These are phyloP conservation scores for Cardiospermum halicacabum DNA, from an alignment of 345 rosid genomes.

Conservation along the genomic window DNA sequence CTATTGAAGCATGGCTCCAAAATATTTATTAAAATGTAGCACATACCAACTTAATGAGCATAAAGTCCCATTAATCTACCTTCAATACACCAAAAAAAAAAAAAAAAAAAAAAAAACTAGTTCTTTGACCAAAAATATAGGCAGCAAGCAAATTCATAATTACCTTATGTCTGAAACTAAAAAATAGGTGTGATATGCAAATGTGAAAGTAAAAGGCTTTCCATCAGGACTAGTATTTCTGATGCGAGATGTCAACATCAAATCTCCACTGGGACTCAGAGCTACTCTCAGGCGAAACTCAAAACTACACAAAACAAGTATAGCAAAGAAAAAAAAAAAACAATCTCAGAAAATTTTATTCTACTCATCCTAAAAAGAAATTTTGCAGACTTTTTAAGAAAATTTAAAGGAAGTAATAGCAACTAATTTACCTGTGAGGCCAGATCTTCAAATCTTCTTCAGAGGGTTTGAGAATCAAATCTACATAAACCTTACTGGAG, in stretches of 20 bases:
- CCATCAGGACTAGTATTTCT: slow-evolving; percentile 81
- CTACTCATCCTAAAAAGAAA: not conserved
- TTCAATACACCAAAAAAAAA: no score
- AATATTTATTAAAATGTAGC: no score
- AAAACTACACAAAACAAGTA: slow-evolving; percentile 42
- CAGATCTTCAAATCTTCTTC: slow-evolving; percentile 83
- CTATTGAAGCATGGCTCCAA: no score
- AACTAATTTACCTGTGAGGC: slow-evolving; percentile 65
- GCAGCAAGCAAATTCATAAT: slow-evolving; percentile 8
- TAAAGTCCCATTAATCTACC: no score
- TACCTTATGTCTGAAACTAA: slow-evolving; percentile 96
- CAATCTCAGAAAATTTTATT: not conserved
- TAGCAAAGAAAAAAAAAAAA: no score
- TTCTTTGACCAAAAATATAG: no score
- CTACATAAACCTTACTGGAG: slow-evolving; percentile 44
- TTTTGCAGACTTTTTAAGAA: not conserved
- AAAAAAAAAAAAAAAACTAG: no score
- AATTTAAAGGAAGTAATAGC: slow-evolving; percentile 4
- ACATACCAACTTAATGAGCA: no score
- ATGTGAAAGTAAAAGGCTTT: slow-evolving; percentile 84
- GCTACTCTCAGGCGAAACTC: slow-evolving; percentile 89
- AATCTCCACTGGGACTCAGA: slow-evolving; percentile 74
- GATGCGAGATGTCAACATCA: slow-evolving; percentile 78
- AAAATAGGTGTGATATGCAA: slow-evolving; percentile 94
- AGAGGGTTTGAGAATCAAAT: slow-evolving; percentile 72